Base-by-base conservation (phyloP, 176 grass and related monocot genomes). In the Secale cereale region DNA sequence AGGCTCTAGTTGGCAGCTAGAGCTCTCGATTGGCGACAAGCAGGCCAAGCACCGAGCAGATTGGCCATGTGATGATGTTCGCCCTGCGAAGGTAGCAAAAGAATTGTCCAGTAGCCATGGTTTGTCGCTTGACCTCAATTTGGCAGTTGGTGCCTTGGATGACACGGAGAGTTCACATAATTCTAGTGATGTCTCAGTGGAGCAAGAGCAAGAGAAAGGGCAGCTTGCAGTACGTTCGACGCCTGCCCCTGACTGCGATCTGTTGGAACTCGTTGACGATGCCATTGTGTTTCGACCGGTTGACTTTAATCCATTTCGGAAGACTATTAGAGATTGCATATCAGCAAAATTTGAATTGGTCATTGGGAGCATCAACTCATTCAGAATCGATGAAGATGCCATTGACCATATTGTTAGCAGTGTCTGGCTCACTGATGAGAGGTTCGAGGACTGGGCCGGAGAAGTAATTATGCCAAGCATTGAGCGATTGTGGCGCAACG, bases 51-150 rank as follows among this genome's bases (percentile, higher is more conserved):
- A 90, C 46, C 84, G 77, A 86, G 86, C 92, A 7, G 90, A 91
- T 88, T 99, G 94, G 92, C 76, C 86, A n/a, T 88, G 78, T 1
- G 83, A 92, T 7, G 86, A 88, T 39, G 77, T 81, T 28, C 88
- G 85, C 15, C 90, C 90, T 27, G 77, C 77, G 7, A 99, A 97
- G 85, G 63, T 86, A 59, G 86, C 88, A n/a, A 99, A 92, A 84
- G 97, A 97, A 41, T 71, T 87, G 19, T 65, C 73, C 3, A 23
- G 81, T 59, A 78, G 84, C 50, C 74, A 74, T 26, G 80, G 84
- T 16, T 87, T 99, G 32, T 94, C 93, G 6, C 94, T 99, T 17
- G 91, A 99, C 37, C 82, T 99, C 20, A 99, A 99, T 87, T 75
- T 97, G 61, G 80, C 94, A 2, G 92, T 94, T 6, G 92, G 94